phyloP scores from a whole-genome alignment of 139 green algal genomes.

The Coccomyxa sp. region DNA sequence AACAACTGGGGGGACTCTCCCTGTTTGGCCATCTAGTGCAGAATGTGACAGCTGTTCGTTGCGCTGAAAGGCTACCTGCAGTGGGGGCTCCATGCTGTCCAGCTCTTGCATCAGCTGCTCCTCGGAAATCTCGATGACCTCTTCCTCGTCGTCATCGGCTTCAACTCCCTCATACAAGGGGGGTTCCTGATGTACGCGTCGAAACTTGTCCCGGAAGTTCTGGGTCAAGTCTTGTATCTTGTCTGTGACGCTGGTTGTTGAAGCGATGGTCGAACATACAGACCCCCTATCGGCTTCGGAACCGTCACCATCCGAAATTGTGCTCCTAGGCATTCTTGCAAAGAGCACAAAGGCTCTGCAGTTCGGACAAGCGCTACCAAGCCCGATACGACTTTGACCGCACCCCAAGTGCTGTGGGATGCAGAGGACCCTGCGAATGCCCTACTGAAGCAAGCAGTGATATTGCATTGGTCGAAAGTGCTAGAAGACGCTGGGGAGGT shows the following conservation, averaged over 20 bases:
- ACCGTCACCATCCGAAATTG: neutral
- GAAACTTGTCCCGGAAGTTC: slow-evolving; percentile 22
- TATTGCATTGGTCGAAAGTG: no score
- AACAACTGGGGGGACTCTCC: neutral
- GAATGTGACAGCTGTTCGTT: neutral
- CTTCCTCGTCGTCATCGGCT: slow-evolving; percentile 32
- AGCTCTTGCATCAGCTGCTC: slow-evolving; percentile 26
- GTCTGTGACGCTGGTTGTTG: slow-evolving; percentile 29
- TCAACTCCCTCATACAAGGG: neutral
- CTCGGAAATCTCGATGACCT: slow-evolving; percentile 26
- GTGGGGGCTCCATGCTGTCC: slow-evolving; percentile 31
- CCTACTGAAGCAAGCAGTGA: no score
- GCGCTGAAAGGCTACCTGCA: slow-evolving; percentile 19
- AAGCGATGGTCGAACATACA: slow-evolving; percentile 24
- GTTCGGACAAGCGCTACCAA: no score
- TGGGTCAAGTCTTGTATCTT: slow-evolving; percentile 28
- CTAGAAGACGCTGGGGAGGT: no score
- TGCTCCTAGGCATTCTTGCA: neutral
- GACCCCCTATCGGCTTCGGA: slow-evolving; percentile 1
- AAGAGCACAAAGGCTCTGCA: no score
- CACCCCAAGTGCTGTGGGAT: no score
- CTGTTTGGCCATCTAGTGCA: neutral
- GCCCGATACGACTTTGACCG: no score
- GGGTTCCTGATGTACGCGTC: slow-evolving; percentile 4
- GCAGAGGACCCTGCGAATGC: no score